These are phyloP conservation scores for Saposhnikovia divaricata DNA, from an alignment of 129 eudicot species.

Conservation along the genomic window DNA sequence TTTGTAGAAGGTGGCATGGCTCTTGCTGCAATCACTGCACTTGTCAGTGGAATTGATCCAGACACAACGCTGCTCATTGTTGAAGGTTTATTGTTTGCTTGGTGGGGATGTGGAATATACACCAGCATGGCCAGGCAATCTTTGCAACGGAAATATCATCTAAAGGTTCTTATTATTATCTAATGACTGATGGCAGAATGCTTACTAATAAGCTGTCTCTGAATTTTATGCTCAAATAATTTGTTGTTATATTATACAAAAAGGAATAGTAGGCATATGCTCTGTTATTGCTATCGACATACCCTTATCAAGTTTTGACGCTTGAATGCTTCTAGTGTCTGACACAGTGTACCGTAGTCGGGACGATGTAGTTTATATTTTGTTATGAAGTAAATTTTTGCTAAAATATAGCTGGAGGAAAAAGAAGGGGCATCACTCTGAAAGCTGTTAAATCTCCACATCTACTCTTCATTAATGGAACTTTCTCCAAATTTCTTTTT, in stretches of 20 bases:
- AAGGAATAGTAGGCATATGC: not conserved
- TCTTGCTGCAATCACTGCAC: conserved; percentile 47
- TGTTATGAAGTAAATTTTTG: too few species aligned
- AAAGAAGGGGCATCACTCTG: too few species aligned
- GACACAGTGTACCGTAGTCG: too few species aligned
- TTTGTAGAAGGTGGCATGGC: conserved; percentile 83
- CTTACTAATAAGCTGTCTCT: not conserved
- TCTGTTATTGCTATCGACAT: not conserved
- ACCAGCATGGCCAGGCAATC: conserved; percentile 71
- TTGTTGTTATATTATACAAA: too few species aligned
- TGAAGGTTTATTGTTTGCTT: conserved; percentile 70
- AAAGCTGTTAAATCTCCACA: too few species aligned
- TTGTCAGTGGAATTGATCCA: conserved; percentile 58
- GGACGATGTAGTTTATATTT: too few species aligned
- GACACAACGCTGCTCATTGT: conserved; percentile 51
- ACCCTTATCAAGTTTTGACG: not conserved
- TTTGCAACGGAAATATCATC: conserved; percentile 72
- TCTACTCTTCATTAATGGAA: too few species aligned
- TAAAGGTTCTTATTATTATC: conserved; percentile 36
- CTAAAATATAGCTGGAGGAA: too few species aligned
- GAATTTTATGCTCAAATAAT: too few species aligned
- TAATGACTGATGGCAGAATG: not conserved
- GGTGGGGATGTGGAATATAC: conserved; percentile 94
- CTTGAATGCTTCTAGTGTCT: too few species aligned
- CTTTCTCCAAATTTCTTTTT: too few species aligned